These are phyloP conservation scores for Curvularia hawaiiensis DNA, from an alignment of 2,329 filamentous ascomycete species.

Conservation along the genomic window DNA sequence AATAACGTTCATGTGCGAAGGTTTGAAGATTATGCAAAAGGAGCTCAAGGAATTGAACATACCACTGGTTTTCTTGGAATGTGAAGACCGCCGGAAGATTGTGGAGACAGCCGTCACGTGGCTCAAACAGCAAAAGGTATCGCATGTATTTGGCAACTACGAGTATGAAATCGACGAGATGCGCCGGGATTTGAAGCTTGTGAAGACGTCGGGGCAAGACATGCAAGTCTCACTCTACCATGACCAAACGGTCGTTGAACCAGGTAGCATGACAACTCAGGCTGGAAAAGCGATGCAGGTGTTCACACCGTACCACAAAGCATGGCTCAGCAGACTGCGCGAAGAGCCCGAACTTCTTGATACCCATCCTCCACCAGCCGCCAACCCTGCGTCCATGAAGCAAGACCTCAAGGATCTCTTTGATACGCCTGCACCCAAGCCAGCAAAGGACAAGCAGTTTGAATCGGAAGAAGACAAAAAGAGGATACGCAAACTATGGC, in stretches of 20 bases:
- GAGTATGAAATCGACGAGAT: conserved; percentile 55
- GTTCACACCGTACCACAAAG: conserved; percentile 57
- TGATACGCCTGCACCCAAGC: conserved; percentile 38
- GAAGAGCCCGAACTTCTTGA: conserved; percentile 52
- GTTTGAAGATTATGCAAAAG: conserved; percentile 51
- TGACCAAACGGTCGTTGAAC: conserved; percentile 57
- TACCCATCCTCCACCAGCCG: conserved; percentile 48
- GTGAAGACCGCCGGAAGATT: conserved; percentile 51
- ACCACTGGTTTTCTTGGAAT: conserved; percentile 54
- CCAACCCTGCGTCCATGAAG: conserved; percentile 40
- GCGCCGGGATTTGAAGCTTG: conserved; percentile 52
- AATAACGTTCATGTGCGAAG: conserved; percentile 56
- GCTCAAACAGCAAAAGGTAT: conserved; percentile 51
- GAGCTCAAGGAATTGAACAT: conserved; percentile 56
- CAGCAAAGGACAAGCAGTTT: conserved; percentile 51
- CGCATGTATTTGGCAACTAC: conserved; percentile 56
- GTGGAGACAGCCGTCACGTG: conserved; percentile 51
- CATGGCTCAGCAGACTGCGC: conserved; percentile 53
- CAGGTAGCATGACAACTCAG: conserved; percentile 51
- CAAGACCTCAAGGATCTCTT: conserved; percentile 43
- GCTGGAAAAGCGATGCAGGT: conserved; percentile 56
- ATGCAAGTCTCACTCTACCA: conserved; percentile 53
- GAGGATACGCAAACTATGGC: conserved; percentile 52
- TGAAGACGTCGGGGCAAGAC: conserved; percentile 44
- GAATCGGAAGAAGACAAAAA: conserved; percentile 46